phyloP scores from a whole-genome alignment of 306 rosid genomes.

The Glycyrrhiza uralensis region DNA sequence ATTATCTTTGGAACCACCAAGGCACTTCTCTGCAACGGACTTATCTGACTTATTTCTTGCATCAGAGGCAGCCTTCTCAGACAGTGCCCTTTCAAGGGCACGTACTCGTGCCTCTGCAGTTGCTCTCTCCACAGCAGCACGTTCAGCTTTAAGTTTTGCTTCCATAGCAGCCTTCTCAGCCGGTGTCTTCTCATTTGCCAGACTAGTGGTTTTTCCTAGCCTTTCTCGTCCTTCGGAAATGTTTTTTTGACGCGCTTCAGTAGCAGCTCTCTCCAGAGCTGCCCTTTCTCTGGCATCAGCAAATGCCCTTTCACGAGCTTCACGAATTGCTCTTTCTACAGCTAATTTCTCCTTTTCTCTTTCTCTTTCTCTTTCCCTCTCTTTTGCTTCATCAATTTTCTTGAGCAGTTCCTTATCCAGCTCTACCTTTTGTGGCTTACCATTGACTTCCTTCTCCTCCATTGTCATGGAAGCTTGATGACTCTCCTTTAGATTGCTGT shows the following conservation, averaged over 20 bases:
- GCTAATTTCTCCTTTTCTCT: constrained; percentile 69
- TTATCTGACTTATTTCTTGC: constrained; percentile 63
- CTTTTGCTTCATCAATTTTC: constrained; percentile 59
- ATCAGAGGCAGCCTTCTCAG: constrained; percentile 65
- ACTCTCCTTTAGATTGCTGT: constrained; percentile 25
- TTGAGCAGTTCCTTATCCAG: constrained; percentile 47
- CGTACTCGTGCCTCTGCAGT: constrained; percentile 82
- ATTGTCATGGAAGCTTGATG: constrained; percentile 22
- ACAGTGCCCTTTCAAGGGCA: constrained; percentile 81
- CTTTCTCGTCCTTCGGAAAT: constrained; percentile 61
- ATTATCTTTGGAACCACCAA: constrained; percentile 45
- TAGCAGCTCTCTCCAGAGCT: constrained; percentile 57
- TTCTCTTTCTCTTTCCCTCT: constrained; percentile 63
- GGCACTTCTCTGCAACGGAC: constrained; percentile 37
- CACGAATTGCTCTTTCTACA: constrained; percentile 84
- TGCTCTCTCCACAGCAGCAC: constrained; percentile 95
- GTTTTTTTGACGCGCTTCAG: constrained; percentile 66
- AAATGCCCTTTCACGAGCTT: constrained; percentile 95
- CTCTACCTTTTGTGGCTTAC: constrained; percentile 39
- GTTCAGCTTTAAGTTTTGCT: constrained; percentile 81
- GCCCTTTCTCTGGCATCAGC: constrained; percentile 82
- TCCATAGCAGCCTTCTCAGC: constrained; percentile 75
- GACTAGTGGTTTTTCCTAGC: constrained; percentile 46
- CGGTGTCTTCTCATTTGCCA: constrained; percentile 48
- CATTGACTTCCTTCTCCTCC: constrained; percentile 43